phyloP scores from a whole-genome alignment of 495 filamentous ascomycete species.

The Neurospora sp. region DNA sequence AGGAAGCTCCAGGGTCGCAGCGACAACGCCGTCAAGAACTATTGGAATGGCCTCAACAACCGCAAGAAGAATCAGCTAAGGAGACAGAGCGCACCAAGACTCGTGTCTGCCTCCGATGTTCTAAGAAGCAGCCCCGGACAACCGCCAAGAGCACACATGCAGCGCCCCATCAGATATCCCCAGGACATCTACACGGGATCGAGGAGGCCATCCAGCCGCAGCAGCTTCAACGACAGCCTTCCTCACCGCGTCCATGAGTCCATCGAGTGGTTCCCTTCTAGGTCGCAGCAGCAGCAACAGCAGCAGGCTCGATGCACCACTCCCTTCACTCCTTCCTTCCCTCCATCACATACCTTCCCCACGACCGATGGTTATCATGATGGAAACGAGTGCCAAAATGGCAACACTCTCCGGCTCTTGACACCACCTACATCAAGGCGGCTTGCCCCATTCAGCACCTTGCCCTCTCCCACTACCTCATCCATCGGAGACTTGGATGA shows the following conservation, averaged over 20 bases:
- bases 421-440: not conserved
- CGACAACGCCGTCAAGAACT: constrained; percentile 98
- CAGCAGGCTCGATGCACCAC: not conserved
- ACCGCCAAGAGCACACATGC: not conserved
- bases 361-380: not conserved
- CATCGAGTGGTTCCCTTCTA: not conserved
- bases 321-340: not conserved
- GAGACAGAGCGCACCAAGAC: not conserved
- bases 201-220: not conserved
- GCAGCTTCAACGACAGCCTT: not conserved
- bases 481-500: not conserved
- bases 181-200: not conserved
- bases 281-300: not conserved
- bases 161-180: not conserved
- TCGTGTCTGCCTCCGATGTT: not conserved
- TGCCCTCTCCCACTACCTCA: not conserved
- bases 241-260: not conserved
- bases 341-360: not conserved
- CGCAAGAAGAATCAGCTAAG: constrained; percentile 36
- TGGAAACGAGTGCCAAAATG: not conserved
- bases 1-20: constrained; percentile 75
- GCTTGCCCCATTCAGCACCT: not conserved
- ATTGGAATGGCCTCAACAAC: constrained; percentile 97
- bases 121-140: not conserved
- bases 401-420: not conserved